Evolutionary conservation across 768 basidiomycete species (phyloP).

Genomic region (Myochromella boudieri): DNA sequence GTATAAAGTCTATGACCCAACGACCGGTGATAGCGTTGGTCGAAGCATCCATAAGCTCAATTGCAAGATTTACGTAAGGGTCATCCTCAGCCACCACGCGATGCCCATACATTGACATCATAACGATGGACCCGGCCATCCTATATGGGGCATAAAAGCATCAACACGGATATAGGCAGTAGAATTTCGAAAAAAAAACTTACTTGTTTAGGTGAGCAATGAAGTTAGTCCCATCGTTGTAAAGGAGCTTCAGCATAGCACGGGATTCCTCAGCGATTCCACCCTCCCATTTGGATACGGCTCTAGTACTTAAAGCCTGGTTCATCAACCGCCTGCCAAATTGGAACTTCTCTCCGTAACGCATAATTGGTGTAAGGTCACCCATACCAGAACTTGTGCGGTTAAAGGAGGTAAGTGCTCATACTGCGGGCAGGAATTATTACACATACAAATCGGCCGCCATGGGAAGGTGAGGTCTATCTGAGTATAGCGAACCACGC

Average conservation of each 20-base stretch:
- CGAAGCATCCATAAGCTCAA: slow-evolving; percentile 19
- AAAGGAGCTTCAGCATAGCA: slow-evolving; percentile 12
- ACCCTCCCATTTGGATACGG: slow-evolving; percentile 18
- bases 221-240: slow-evolving; percentile 8
- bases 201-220: slow-evolving; percentile 17
- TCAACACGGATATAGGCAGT: background rate
- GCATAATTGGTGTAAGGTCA: slow-evolving; percentile 19
- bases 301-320: slow-evolving; percentile 18
- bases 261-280: slow-evolving; percentile 17
- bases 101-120: slow-evolving; percentile 23
- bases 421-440: background rate
- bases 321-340: slow-evolving; percentile 18
- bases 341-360: slow-evolving; percentile 17
- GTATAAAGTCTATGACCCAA: slow-evolving; percentile 17
- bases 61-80: slow-evolving; percentile 16
- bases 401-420: background rate
- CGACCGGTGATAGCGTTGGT: slow-evolving; percentile 18
- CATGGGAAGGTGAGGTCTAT: slow-evolving; percentile 17
- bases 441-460: slow-evolving; percentile 18
- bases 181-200: background rate
- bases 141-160: background rate
- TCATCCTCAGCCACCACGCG: slow-evolving; percentile 15
- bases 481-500: slow-evolving; percentile 19
- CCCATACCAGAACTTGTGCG: slow-evolving; percentile 18
- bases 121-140: slow-evolving; percentile 19